These are phyloP conservation scores for Didymella segeticola DNA, from an alignment of 2,329 filamentous ascomycete genomes.

Conservation along the genomic window DNA sequence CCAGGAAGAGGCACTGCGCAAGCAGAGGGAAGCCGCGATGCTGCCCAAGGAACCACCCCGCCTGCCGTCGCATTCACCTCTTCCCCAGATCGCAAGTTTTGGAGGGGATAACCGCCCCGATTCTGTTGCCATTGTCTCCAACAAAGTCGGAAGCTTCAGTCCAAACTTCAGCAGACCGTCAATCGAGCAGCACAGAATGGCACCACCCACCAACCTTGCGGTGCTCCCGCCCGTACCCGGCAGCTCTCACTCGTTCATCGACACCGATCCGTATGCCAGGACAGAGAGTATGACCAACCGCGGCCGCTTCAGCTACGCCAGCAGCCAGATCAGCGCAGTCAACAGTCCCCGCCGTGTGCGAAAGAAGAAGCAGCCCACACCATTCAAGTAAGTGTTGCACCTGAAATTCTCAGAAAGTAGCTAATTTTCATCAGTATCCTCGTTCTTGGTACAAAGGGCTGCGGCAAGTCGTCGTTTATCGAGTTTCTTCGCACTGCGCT, in stretches of 20 bases:
- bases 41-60: conserved; percentile 67
- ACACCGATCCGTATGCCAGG: conserved; percentile 78
- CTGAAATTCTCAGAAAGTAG: background rate
- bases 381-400: conserved; percentile 85
- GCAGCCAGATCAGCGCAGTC: conserved; percentile 86
- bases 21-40: conserved; percentile 62
- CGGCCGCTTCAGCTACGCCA: conserved; percentile 94
- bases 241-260: conserved; percentile 53
- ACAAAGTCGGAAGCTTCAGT: conserved; percentile 56
- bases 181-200: conserved; percentile 46
- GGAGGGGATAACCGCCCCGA: conserved; percentile 70
- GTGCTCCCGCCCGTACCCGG: conserved; percentile 53
- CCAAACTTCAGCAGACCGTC: conserved; percentile 48
- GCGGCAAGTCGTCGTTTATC: conserved; percentile 96
- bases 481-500: conserved; percentile 91
- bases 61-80: conserved; percentile 57
- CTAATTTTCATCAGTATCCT: conserved; percentile 70
- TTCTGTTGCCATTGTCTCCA: conserved; percentile 66
- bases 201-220: conserved; percentile 36
- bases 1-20: conserved; percentile 61
- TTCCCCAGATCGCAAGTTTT: conserved; percentile 62
- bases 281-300: conserved; percentile 97
- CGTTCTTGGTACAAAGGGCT: conserved; percentile 83
- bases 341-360: conserved; percentile 92
- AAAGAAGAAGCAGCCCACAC: conserved; percentile 94